Conservation (phyloP, 768 basidiomycete genomes). For the Plicaturopsis crispa region DNA sequence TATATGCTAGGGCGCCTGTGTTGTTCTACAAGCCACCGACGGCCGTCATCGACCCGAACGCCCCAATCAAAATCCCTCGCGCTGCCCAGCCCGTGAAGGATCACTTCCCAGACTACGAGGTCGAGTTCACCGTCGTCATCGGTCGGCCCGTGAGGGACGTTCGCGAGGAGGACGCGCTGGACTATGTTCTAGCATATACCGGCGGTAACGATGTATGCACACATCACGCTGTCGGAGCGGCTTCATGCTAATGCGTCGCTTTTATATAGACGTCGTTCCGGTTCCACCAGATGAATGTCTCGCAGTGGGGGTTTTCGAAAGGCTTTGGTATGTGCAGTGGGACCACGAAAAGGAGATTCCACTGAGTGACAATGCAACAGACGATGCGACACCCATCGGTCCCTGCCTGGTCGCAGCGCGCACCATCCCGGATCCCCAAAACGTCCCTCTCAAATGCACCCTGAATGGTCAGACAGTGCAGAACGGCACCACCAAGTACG, state of each 20-base stretch:
- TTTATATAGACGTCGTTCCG: conserved; percentile 65
- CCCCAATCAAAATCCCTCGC: conserved; percentile 56
- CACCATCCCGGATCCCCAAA: conserved; percentile 59
- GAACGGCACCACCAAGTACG: conserved; percentile 73
- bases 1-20: conserved; percentile 46
- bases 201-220: conserved; percentile 67
- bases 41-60: conserved; percentile 63
- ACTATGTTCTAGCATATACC: conserved; percentile 82
- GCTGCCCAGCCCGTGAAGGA: conserved; percentile 63
- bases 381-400: conserved; percentile 56
- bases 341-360: no score
- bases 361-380: conserved; percentile 6
- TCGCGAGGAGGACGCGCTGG: conserved; percentile 69
- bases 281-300: conserved; percentile 69
- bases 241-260: neutral
- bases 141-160: conserved; percentile 79
- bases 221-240: no score
- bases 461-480: conserved; percentile 67
- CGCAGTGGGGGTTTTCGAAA: conserved; percentile 88
- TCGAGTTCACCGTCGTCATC: conserved; percentile 75
- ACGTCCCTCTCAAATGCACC: conserved; percentile 49
- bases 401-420: conserved; percentile 70
- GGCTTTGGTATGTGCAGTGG: conserved; percentile 57
- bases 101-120: conserved; percentile 78
- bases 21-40: conserved; percentile 76